A percentile compares a stretch with the other conserved stretches of the same genome.
Conservation (phyloP, 805 yeast genomes). For the Brettanomyces sp. region DNA sequence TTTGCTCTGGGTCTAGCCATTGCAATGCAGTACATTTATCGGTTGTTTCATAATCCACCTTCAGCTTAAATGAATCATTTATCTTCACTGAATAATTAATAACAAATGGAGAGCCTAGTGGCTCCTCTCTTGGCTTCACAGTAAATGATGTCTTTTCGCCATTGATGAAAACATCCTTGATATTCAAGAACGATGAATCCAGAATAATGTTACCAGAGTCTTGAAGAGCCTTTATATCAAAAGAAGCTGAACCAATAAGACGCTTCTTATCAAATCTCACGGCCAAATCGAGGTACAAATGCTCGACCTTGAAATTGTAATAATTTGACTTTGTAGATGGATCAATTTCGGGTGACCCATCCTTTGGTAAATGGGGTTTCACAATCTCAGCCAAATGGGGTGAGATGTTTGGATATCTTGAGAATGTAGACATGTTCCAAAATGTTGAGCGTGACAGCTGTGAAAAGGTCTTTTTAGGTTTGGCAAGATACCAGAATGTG, state of each 20-base stretch:
- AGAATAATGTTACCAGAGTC: slow-evolving; percentile 35
- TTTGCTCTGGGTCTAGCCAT: slow-evolving; percentile 67
- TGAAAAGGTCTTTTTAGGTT: too few species aligned
- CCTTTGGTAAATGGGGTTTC: slow-evolving; percentile 25
- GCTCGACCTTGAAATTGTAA: slow-evolving; percentile 35
- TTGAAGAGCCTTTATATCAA: slow-evolving; percentile 28
- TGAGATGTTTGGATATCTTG: slow-evolving; percentile 20
- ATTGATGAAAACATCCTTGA: slow-evolving; percentile 37
- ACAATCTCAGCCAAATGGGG: slow-evolving; percentile 17
- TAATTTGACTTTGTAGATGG: slow-evolving; percentile 78
- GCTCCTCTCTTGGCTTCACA: slow-evolving; percentile 35
- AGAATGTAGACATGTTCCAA: slow-evolving; percentile 4
- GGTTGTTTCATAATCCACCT: slow-evolving; percentile 60
- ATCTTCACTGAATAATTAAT: slow-evolving; percentile 19
- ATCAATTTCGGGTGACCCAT: slow-evolving; percentile 47
- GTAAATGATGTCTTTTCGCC: slow-evolving; percentile 24
- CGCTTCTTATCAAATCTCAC: slow-evolving; percentile 45
- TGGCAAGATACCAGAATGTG: too few species aligned
- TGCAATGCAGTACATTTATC: slow-evolving; percentile 74
- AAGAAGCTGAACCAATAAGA: slow-evolving; percentile 48
- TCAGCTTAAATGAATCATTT: slow-evolving; percentile 19
- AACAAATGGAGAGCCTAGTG: slow-evolving; percentile 50
- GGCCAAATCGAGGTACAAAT: slow-evolving; percentile 43
- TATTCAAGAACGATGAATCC: slow-evolving; percentile 58
- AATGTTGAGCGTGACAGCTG: too few species aligned